Percentiles rank a stretch among this genome's conserved stretches.
phyloP scores from a whole-genome alignment of 192 early-diverging fungal species.

The Entomortierella chlamydospora region DNA sequence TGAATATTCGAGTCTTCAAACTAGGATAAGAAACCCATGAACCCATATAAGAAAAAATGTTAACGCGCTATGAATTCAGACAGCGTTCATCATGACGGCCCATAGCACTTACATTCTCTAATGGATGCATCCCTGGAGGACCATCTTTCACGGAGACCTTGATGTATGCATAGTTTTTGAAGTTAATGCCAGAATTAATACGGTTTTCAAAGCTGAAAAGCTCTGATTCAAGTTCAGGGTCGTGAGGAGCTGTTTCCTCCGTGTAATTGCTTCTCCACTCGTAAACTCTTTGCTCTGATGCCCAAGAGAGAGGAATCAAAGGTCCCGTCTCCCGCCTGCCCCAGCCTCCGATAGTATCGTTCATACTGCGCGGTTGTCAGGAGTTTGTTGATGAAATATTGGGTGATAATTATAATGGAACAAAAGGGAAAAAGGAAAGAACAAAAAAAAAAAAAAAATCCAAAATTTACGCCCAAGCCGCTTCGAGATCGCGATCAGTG shows the following conservation, averaged over 20 bases:
- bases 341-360: too few relatives aligned
- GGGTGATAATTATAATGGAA: too few relatives aligned
- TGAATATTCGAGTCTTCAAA: conserved; percentile 78
- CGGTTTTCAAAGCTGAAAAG: conserved; percentile 70
- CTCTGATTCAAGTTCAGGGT: conserved; percentile 70
- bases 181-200: conserved; percentile 80
- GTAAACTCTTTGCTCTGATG: conserved; percentile 57
- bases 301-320: conserved; percentile 36
- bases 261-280: conserved; percentile 68
- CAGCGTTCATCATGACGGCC: neutral
- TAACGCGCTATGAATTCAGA: too few relatives aligned
- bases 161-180: conserved; percentile 80
- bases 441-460: too few relatives aligned
- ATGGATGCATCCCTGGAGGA: conserved; percentile 56
- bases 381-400: too few relatives aligned
- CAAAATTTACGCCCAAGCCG: too few relatives aligned
- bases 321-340: too few relatives aligned
- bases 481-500: too few relatives aligned
- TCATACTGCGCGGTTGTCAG: too few relatives aligned
- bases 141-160: conserved; percentile 73
- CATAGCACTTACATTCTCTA: conserved; percentile 54
- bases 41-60: too few relatives aligned
- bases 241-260: conserved; percentile 66
- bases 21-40: conserved; percentile 26
- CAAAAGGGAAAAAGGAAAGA: too few relatives aligned